Evolutionary conservation across 371 early-diverging fungal species (phyloP).

Genomic region (Coemansia linderi): DNA sequence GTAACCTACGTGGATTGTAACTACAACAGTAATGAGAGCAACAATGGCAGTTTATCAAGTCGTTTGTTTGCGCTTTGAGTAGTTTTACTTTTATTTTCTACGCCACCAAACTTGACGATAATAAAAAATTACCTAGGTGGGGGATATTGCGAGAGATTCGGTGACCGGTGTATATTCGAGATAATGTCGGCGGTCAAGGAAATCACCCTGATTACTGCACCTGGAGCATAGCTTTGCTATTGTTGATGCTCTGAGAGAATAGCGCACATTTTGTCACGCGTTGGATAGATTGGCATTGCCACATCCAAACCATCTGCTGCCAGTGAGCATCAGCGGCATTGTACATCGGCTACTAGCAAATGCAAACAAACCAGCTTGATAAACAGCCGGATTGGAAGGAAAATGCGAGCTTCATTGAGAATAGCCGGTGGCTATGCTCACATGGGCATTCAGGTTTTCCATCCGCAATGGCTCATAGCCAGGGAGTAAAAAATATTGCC

Average conservation of each 20-base stretch:
- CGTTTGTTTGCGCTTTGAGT: not conserved
- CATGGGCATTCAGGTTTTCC: not conserved
- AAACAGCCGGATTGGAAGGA: too few relatives aligned
- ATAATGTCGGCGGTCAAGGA: not conserved
- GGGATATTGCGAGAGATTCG: not conserved
- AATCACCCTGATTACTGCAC: not conserved
- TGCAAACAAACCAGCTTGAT: not conserved
- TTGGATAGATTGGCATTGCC: not conserved
- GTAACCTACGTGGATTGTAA: slow-evolving; percentile 4
- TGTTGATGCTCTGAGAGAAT: not conserved
- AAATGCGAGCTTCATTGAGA: slow-evolving; percentile 9
- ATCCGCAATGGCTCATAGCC: not conserved
- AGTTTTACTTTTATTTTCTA: slow-evolving; percentile 1
- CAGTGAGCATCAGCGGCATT: not conserved
- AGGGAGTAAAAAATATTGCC: not conserved
- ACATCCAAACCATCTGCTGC: not conserved
- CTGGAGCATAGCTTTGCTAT: not conserved
- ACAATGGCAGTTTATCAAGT: not conserved
- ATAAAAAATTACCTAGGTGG: not conserved
- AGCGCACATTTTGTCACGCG: not conserved
- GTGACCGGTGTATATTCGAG: not conserved
- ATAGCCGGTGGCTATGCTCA: slow-evolving; percentile 9
- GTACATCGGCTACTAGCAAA: not conserved
- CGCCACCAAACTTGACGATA: slow-evolving; percentile 7
- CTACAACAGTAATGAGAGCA: not conserved